Percentiles rank a stretch among this genome's conserved stretches.
These are phyloP conservation scores for Kazachstania sp. DNA, from an alignment of 1,139 yeast species.

Conservation along the genomic window DNA sequence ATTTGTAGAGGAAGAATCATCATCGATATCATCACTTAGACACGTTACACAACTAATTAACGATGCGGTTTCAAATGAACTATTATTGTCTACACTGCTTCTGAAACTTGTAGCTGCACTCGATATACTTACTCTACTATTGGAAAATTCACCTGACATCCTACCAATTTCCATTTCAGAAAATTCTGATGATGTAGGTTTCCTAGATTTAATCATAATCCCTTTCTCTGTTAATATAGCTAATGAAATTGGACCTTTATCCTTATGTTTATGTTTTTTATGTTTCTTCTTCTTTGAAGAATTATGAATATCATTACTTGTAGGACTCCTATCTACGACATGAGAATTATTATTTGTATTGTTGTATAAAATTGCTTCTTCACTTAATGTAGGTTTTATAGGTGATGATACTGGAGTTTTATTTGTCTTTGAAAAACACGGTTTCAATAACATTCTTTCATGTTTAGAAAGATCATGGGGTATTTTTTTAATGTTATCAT, in stretches of 20 bases:
- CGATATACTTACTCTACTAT: conserved; percentile 10
- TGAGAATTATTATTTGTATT: not conserved
- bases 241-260: conserved; percentile 11
- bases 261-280: conserved; percentile 4
- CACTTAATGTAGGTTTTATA: not conserved
- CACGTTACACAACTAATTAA: conserved; percentile 30
- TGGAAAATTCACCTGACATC: conserved; percentile 2
- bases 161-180: conserved; percentile 6
- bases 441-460: not conserved
- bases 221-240: conserved; percentile 15
- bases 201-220: conserved; percentile 13
- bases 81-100: conserved; percentile 13
- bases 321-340: not conserved
- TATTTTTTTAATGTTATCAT: not conserved
- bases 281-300: not conserved
- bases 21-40: conserved; percentile 20
- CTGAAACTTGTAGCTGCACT: conserved; percentile 13
- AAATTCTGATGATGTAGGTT: conserved; percentile 9
- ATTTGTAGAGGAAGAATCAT: conserved; percentile 1
- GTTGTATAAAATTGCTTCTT: not conserved
- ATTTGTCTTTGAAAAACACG: not conserved
- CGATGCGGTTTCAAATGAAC: conserved; percentile 26
- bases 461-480: not conserved
- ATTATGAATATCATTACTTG: not conserved
- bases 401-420: not conserved